These are phyloP conservation scores for Heteromeles arbutifolia DNA, from an alignment of 306 rosid genomes.

Conservation along the genomic window DNA sequence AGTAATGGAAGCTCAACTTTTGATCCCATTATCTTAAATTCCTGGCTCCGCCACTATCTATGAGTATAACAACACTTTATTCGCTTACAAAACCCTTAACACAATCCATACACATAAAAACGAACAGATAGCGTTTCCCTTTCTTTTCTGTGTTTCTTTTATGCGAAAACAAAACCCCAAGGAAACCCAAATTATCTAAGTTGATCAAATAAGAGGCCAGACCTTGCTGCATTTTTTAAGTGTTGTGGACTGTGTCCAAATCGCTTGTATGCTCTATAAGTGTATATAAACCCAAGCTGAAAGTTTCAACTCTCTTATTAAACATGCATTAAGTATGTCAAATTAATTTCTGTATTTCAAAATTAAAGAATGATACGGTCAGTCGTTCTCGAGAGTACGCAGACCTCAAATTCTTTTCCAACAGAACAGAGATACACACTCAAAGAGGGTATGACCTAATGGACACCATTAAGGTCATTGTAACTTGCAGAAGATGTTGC, in stretches of 20 bases:
- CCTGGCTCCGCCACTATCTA: background rate
- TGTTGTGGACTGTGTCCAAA: background rate
- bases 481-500: slow-evolving; percentile 17
- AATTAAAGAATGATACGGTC: background rate
- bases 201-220: background rate
- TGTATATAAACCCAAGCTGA: background rate
- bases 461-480: slow-evolving; percentile 11
- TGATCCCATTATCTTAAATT: no score
- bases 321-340: background rate
- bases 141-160: background rate
- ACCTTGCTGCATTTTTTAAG: background rate
- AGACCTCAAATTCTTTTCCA: background rate
- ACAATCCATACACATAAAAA: background rate
- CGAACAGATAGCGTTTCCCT: background rate
- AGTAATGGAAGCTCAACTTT: no score
- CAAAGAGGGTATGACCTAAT: background rate
- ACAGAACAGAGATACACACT: background rate
- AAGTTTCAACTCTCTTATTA: background rate
- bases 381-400: background rate
- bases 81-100: background rate
- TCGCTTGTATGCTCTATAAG: background rate
- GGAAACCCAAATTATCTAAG: background rate
- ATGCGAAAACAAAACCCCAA: background rate
- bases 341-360: background rate
- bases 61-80: background rate